Conservation (phyloP, 192 early-diverging fungal genomes). For the Podila horticola region DNA sequence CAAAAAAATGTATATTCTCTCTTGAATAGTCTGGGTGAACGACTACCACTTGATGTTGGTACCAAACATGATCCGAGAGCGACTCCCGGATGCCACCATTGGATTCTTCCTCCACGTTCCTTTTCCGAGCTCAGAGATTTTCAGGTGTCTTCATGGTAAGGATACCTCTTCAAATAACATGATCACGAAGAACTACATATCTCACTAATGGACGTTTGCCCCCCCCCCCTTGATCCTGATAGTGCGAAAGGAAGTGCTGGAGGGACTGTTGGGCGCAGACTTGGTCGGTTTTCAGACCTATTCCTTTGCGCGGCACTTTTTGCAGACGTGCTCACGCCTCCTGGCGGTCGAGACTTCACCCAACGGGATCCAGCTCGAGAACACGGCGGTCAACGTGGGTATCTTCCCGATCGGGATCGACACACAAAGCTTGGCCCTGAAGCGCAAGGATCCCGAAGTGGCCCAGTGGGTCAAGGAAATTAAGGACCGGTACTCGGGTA, state of each 20-base stretch:
- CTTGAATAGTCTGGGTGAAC: constrained; percentile 87
- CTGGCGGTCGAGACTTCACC: constrained; percentile 89
- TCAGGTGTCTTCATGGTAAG: constrained; percentile 87
- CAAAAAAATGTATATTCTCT: neutral
- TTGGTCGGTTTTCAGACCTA: constrained; percentile 96
- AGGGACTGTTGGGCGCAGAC: constrained; percentile 88
- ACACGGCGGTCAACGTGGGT: constrained; percentile 83
- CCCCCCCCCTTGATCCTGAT: neutral
- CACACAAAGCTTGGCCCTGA: constrained; percentile 73
- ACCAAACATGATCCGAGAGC: constrained; percentile 86
- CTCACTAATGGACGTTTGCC: too few species aligned
- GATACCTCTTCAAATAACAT: neutral
- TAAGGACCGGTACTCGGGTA: constrained; percentile 87
- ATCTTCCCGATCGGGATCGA: constrained; percentile 97
- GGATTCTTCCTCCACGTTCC: constrained; percentile 98
- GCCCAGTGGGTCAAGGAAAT: constrained; percentile 81
- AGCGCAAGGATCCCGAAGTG: constrained; percentile 76
- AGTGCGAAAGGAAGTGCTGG: constrained; percentile 84
- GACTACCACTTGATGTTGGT: constrained; percentile 98
- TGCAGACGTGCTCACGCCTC: constrained; percentile 89
- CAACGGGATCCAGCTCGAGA: constrained; percentile 82
- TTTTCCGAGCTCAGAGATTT: constrained; percentile 96
- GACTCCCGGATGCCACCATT: constrained; percentile 85
- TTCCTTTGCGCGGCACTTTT: constrained; percentile 91
- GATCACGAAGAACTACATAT: too few species aligned